Conservation (phyloP, 495 filamentous ascomycete genomes). For the Aspergillus sparsus region DNA sequence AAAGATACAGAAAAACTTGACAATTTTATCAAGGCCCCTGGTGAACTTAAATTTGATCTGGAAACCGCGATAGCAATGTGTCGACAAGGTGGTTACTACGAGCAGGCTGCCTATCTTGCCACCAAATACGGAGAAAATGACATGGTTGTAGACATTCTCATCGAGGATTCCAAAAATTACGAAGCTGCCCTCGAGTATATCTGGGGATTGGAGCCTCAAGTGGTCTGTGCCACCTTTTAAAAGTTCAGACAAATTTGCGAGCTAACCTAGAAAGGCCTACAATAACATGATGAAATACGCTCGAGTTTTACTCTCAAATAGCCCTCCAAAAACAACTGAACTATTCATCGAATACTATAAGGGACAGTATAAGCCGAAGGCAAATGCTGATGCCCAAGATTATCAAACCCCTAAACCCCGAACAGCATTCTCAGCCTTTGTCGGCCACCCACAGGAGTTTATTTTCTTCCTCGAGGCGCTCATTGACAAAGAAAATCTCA, state of each 20-base stretch:
- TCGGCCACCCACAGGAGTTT: constrained; percentile 89
- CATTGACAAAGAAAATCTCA: constrained; percentile 64
- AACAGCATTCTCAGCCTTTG: constrained; percentile 93
- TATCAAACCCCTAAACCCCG: constrained; percentile 71
- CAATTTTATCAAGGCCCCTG: constrained; percentile 92
- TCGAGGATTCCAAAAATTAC: constrained; percentile 91
- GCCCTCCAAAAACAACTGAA: constrained; percentile 73
- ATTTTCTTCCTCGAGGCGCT: constrained; percentile 88
- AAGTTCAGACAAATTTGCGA: not conserved
- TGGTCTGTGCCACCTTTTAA: constrained; percentile 49
- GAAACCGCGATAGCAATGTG: constrained; percentile 98
- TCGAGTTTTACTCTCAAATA: constrained; percentile 82
- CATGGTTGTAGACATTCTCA: constrained; percentile 89
- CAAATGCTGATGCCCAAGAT: constrained; percentile 31
- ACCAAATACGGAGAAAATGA: constrained; percentile 93
- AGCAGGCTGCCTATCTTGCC: constrained; percentile 93
- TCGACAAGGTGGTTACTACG: constrained; percentile 94
- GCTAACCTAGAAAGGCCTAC: not conserved
- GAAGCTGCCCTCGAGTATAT: constrained; percentile 88
- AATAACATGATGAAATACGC: constrained; percentile 77
- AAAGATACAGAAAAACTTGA: constrained; percentile 96
- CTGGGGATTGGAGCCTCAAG: constrained; percentile 80
- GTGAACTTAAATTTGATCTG: constrained; percentile 92
- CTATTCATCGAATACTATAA: constrained; percentile 94
- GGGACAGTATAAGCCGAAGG: constrained; percentile 71